Base-by-base conservation (phyloP, 768 basidiomycete genomes). In the Suillus variegatus region DNA sequence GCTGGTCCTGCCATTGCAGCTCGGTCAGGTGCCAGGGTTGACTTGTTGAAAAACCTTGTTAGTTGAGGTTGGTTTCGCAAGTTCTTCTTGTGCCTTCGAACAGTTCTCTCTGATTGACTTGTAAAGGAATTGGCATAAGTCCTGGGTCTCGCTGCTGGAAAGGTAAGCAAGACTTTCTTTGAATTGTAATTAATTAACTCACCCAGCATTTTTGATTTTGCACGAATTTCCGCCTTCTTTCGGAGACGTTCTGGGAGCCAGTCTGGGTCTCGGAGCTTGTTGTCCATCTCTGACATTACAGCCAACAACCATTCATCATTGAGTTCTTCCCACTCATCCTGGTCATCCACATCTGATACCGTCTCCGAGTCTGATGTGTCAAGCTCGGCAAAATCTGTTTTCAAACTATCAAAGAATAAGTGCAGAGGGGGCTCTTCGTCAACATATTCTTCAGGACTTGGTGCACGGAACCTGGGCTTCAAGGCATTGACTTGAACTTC, bases 191-290 rank as follows among this genome's bases (percentile, higher is more conserved):
- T 36, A 35, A 5, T 12, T 44, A n/a, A 41, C 51, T 64, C 35
- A 52, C 63, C 13, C 7, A 28, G 28, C 1, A 1, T 41, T 10
- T 62, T 58, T 46, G 20, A 38, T 38, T 61, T 64, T 28, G 38
- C 55, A 61, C 4, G 13, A 55, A 40, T 62, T 36, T 62, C 63
- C 0, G 35, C 55, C 44, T 64, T 64, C 55, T 60, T 64, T 52
- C 8, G 13, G 20, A 64, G 36, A 25, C 7, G 20, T 52, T 62
- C 60, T 35, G 63, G 63, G 38, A 62, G 14, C 63, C 58, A 62
- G 40, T 64, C 63, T 41, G 38, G 38, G 47, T 66, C 63, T 55
- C 4, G 18, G 32, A 55, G 52, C 52, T 10, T 55, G 52, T 55
- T 12, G 8, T 55, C 52, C 52, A 55, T 55, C 20, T 55, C n/a